These are phyloP conservation scores for Thraustochytrium sp. DNA, from an alignment of 352 stramenopile species.

Conservation along the genomic window DNA sequence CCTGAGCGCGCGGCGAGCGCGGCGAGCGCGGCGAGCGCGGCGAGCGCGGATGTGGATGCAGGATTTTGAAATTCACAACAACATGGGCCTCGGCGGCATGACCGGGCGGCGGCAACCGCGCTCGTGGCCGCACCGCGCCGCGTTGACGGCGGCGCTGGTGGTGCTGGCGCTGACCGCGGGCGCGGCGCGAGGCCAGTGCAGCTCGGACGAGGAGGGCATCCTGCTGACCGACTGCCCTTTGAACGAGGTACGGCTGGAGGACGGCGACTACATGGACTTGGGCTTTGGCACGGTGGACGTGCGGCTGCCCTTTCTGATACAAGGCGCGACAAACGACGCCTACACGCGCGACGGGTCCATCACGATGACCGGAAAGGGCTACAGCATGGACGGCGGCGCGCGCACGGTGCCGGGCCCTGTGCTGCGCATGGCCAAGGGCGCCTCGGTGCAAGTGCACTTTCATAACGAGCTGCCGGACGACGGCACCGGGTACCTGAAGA, in stretches of 20 bases:
- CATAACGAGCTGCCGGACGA: neutral
- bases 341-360: neutral
- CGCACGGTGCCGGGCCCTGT: neutral
- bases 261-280: neutral
- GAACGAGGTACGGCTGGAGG: neutral
- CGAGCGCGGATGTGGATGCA: too few relatives aligned
- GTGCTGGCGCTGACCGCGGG: neutral
- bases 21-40: too few relatives aligned
- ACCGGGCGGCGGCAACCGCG: too few relatives aligned
- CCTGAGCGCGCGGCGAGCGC: too few relatives aligned
- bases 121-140: too few relatives aligned
- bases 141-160: neutral
- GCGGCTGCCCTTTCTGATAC: neutral
- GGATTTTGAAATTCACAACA: too few relatives aligned
- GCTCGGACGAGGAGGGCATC: neutral
- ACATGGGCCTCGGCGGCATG: too few relatives aligned
- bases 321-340: neutral
- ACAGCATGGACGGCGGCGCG: neutral
- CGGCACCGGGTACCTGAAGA: neutral
- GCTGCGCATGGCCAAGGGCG: constrained; percentile 32
- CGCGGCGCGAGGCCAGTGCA: neutral
- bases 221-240: neutral
- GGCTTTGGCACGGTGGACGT: neutral
- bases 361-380: constrained; percentile 24
- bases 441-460: neutral